Percentiles rank a stretch among this genome's conserved stretches.
phyloP scores from a whole-genome alignment of 2,329 filamentous ascomycete genomes.

The Exophiala sideris region DNA sequence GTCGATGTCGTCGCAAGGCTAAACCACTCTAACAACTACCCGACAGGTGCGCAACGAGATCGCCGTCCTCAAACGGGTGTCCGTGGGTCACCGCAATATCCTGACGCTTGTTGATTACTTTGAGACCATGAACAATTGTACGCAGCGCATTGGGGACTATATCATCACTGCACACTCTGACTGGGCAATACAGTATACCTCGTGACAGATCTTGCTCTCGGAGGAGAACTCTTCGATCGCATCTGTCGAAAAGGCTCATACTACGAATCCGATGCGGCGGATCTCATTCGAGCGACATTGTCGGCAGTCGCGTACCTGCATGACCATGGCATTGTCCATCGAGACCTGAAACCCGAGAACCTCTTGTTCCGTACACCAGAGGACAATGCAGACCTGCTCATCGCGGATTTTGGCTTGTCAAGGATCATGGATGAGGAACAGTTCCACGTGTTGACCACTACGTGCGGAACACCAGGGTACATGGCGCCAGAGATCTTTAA shows the following conservation, averaged over 20 bases:
- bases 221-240: slow-evolving; percentile 94
- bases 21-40: slow-evolving; percentile 11
- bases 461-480: slow-evolving; percentile 95
- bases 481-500: slow-evolving; percentile 99
- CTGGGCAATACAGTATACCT: slow-evolving; percentile 66
- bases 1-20: background rate
- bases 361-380: slow-evolving; percentile 94
- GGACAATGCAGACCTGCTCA: slow-evolving; percentile 93
- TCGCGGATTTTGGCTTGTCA: slow-evolving; percentile 93
- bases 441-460: slow-evolving; percentile 95
- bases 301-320: slow-evolving; percentile 98
- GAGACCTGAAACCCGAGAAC: slow-evolving; percentile 96
- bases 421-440: slow-evolving; percentile 99
- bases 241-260: slow-evolving; percentile 99
- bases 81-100: slow-evolving; percentile 98
- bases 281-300: slow-evolving; percentile 88
- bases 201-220: slow-evolving; percentile 92
- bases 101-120: slow-evolving; percentile 98
- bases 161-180: slow-evolving; percentile 20
- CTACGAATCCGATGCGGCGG: slow-evolving; percentile 94
- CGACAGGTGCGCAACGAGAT: slow-evolving; percentile 91
- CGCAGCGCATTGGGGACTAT: slow-evolving; percentile 27
- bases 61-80: slow-evolving; percentile 94
- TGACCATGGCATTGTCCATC: slow-evolving; percentile 97
- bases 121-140: slow-evolving; percentile 97